Base-by-base conservation (phyloP, 768 basidiomycete species). In the Coprinopsis sp. region DNA sequence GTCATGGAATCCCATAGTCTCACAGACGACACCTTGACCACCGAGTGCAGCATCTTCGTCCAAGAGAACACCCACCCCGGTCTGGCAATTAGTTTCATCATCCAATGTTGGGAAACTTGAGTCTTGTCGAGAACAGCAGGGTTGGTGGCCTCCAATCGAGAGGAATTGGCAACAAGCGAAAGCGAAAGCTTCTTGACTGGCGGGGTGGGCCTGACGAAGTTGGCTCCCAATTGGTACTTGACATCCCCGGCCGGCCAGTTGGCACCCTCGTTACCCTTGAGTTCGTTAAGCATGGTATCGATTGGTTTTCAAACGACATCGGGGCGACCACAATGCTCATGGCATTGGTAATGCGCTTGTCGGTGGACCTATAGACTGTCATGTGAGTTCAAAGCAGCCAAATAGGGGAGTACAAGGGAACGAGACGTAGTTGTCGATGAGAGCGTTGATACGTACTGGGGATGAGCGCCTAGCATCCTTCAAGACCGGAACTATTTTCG, bases 401-500 rank as follows among this genome's bases (percentile, higher is more conserved):
- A n/a, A n/a, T n/a, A n/a, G n/a, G n/a, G n/a, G n/a, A n/a, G n/a
- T n/a, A n/a, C n/a, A n/a, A n/a, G n/a, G n/a, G n/a, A n/a, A n/a
- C n/a, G n/a, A n/a, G n/a, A n/a, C n/a, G n/a, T n/a, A n/a, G n/a
- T n/a, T 40, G 65, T 99, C 96, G 52, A 99, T 96, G 61, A 99
- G 83, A 1, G 95, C 96, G 71, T 99, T 99, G 95, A 99, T n/a
- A n/a, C n/a, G n/a, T 99, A 44, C 96, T 96, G 23, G 96, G 96
- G 57, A 98, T 87, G 55, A 99, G 84, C 23, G 91, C 80, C 69
- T 99, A 96, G 67, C 93, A 96, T 46, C 96, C 96, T 67, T 99
- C 96, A 33, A 99, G 79, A 66, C 96, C 96, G 67, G 98, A 99
- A 37, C 96, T 87, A 69, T 99, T 99, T 75, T 99, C 96, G 70